phyloP scores from a whole-genome alignment of 768 basidiomycete species.

The Cystobasidium ongulense region DNA sequence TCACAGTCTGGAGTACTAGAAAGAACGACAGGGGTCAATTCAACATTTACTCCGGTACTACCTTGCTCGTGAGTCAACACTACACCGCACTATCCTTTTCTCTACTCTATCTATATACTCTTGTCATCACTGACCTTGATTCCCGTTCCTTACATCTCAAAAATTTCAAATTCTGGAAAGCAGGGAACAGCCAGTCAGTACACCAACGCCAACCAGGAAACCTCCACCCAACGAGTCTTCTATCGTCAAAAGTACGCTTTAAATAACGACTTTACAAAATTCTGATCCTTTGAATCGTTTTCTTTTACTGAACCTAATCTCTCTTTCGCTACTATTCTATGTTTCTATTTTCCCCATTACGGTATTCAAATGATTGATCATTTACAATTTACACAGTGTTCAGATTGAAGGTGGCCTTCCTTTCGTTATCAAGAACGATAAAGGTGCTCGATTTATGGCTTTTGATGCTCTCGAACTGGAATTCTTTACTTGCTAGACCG shows the following conservation, averaged over 20 bases:
- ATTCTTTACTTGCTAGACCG: not conserved
- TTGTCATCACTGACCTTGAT: too few relatives aligned
- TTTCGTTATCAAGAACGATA: constrained; percentile 4
- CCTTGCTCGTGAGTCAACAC: not conserved
- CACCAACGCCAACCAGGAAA: not conserved
- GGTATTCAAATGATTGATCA: not conserved
- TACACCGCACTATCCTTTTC: too few relatives aligned
- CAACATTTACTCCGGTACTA: not conserved
- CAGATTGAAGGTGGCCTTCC: not conserved
- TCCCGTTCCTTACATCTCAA: not conserved
- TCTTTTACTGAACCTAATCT: too few relatives aligned
- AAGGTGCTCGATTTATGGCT: not conserved
- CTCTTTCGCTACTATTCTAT: not conserved
- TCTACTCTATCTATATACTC: too few relatives aligned
- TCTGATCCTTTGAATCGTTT: too few relatives aligned
- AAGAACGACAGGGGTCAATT: constrained; percentile 7
- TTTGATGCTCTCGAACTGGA: not conserved
- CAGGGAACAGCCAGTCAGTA: not conserved
- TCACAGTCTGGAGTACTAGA: not conserved
- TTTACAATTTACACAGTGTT: not conserved
- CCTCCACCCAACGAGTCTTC: not conserved
- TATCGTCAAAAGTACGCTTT: not conserved
- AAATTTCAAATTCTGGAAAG: not conserved
- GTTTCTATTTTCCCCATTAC: too few relatives aligned
- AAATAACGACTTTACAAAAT: too few relatives aligned